Conservation (phyloP, 116 monocot species). For the Dioscorea cayenensis region DNA sequence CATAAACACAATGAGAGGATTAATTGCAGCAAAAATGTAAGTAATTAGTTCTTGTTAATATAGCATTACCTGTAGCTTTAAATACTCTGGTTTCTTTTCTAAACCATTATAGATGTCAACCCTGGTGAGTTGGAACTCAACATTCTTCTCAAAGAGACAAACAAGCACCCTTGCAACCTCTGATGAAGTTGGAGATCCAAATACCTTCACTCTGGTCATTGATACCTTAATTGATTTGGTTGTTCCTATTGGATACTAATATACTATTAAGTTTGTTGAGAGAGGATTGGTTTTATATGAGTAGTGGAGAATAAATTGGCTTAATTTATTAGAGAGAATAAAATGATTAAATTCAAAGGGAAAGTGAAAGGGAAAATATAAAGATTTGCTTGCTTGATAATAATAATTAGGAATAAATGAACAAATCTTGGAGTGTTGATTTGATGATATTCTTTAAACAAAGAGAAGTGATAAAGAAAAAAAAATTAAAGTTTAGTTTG, state of each 20-base stretch:
- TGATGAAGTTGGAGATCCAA: conserved; percentile 2
- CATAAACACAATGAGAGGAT: no score
- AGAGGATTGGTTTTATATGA: neutral
- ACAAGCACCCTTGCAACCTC: conserved; percentile 20
- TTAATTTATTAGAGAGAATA: neutral
- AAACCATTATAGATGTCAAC: conserved; percentile 18
- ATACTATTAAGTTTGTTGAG: neutral
- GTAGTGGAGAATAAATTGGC: neutral
- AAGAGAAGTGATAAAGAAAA: no score
- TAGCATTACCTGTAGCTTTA: neutral
- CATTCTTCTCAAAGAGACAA: conserved; percentile 36
- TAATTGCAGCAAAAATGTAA: no score
- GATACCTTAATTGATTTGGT: neutral
- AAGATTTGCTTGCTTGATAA: neutral
- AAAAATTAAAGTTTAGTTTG: no score
- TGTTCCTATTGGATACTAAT: neutral
- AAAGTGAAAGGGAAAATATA: neutral
- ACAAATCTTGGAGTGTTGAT: no score
- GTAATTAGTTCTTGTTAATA: no score
- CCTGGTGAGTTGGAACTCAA: conserved; percentile 28
- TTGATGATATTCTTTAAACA: no score
- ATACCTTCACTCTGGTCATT: conserved; percentile 20
- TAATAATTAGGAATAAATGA: no score
- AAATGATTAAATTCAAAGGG: neutral
- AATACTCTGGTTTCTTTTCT: conserved; percentile 1